phyloP scores from a whole-genome alignment of 2,329 filamentous ascomycete genomes.

The Trichoderma brevicompactum region DNA sequence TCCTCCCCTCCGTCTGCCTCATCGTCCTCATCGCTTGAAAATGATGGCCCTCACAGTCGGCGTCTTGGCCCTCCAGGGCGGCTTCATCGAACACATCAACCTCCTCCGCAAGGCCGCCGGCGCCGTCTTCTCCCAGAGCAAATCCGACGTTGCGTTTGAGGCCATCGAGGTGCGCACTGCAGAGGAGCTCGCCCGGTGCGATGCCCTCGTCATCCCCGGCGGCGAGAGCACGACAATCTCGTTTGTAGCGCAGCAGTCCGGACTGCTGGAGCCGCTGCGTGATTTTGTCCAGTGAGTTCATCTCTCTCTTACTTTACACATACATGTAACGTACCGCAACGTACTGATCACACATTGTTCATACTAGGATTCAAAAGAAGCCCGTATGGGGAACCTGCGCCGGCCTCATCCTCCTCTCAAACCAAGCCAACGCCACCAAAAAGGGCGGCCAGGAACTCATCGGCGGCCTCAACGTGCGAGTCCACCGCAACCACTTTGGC shows the following conservation, averaged over 20 bases:
- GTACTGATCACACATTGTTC: neutral
- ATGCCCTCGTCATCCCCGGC: slow-evolving; percentile 87
- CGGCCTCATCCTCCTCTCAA: slow-evolving; percentile 86
- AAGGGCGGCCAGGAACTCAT: slow-evolving; percentile 91
- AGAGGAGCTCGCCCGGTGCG: slow-evolving; percentile 70
- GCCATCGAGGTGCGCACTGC: slow-evolving; percentile 82
- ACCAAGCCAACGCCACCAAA: slow-evolving; percentile 86
- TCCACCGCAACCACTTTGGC: slow-evolving; percentile 94
- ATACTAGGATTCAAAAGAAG: slow-evolving; percentile 67
- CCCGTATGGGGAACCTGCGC: slow-evolving; percentile 97
- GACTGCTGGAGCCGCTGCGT: slow-evolving; percentile 79
- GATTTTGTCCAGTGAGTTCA: slow-evolving; percentile 83
- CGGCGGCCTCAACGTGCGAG: slow-evolving; percentile 85
- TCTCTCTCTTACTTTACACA: slow-evolving; percentile 29
- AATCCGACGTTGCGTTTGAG: slow-evolving; percentile 49
- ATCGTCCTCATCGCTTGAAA: slow-evolving; percentile 18
- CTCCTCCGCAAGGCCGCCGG: slow-evolving; percentile 71
- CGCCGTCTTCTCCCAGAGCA: slow-evolving; percentile 52
- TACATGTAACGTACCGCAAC: neutral
- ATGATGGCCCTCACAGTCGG: slow-evolving; percentile 55
- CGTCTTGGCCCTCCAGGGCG: slow-evolving; percentile 82
- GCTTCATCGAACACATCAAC: slow-evolving; percentile 85
- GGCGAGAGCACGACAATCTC: slow-evolving; percentile 95
- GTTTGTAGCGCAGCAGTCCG: slow-evolving; percentile 79
- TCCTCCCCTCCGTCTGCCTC: slow-evolving; percentile 25